Percentiles rank a stretch among this genome's conserved stretches.
These are phyloP conservation scores for Scheffersomyces segobiensis DNA, from an alignment of 1,139 yeast genomes.

Conservation along the genomic window DNA sequence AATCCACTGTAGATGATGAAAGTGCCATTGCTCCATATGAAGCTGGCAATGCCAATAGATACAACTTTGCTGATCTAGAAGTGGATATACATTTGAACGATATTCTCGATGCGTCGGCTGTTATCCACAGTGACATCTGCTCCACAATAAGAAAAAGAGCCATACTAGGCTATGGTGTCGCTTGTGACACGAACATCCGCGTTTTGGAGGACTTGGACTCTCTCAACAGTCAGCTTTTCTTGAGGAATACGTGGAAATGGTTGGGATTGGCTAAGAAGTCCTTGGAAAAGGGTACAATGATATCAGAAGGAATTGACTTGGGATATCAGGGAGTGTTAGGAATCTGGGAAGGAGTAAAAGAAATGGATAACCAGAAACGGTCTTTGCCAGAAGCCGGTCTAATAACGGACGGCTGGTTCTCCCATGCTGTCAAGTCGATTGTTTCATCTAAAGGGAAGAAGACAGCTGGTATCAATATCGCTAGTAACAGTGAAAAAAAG, in stretches of 20 bases:
- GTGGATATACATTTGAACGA: constrained; percentile 31
- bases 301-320: constrained; percentile 67
- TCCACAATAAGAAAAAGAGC: constrained; percentile 72
- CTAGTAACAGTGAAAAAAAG: constrained; percentile 52
- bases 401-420: constrained; percentile 44
- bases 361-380: constrained; percentile 58
- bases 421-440: constrained; percentile 45
- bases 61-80: constrained; percentile 28
- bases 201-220: constrained; percentile 56
- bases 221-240: constrained; percentile 57
- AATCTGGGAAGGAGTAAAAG: constrained; percentile 81
- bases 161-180: constrained; percentile 67
- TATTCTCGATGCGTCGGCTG: constrained; percentile 35
- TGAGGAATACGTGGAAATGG: constrained; percentile 91
- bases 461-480: constrained; percentile 46
- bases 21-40: constrained; percentile 17
- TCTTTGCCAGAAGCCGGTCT: constrained; percentile 18
- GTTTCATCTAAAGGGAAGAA: constrained; percentile 45
- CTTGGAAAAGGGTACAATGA: constrained; percentile 68
- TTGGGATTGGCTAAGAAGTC: constrained; percentile 68
- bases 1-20: constrained; percentile 35
- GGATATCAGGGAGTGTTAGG: constrained; percentile 89
- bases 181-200: constrained; percentile 63
- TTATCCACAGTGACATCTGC: constrained; percentile 63
- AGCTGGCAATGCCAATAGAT: constrained; percentile 8